These are phyloP conservation scores for Phaeosphaeria sp. DNA, from an alignment of 2,329 filamentous ascomycete genomes.

Conservation along the genomic window DNA sequence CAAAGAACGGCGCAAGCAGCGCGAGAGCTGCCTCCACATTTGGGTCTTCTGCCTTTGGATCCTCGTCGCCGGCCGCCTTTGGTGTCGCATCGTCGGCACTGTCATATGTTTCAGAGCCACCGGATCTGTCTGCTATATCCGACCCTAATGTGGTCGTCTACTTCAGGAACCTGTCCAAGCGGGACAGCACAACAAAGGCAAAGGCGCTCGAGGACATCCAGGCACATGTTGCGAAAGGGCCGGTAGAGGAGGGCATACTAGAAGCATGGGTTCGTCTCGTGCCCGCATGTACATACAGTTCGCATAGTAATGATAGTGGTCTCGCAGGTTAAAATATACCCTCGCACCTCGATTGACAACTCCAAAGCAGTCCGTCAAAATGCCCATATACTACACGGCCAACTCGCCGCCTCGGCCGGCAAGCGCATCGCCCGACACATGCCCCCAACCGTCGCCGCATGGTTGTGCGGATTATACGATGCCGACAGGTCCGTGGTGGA, in stretches of 20 bases:
- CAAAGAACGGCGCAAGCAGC: conserved; percentile 70
- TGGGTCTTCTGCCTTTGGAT: conserved; percentile 46
- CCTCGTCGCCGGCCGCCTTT: conserved; percentile 23
- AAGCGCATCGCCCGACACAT: conserved; percentile 86
- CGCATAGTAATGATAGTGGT: conserved; percentile 47
- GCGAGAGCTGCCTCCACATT: conserved; percentile 62
- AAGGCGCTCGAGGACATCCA: conserved; percentile 90
- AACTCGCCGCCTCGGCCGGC: conserved; percentile 65
- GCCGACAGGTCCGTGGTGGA: conserved; percentile 77
- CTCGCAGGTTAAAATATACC: conserved; percentile 79
- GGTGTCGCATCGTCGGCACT: conserved; percentile 64
- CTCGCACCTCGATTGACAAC: conserved; percentile 88
- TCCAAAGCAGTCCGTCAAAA: conserved; percentile 87
- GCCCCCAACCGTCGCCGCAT: conserved; percentile 80
- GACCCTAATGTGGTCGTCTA: conserved; percentile 83
- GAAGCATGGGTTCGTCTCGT: conserved; percentile 78
- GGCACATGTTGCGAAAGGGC: conserved; percentile 65
- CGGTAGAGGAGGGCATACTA: conserved; percentile 80
- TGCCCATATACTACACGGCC: conserved; percentile 76
- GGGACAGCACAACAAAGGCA: conserved; percentile 88
- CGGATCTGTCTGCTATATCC: conserved; percentile 77
- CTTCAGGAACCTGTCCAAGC: conserved; percentile 93
- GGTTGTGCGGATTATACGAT: conserved; percentile 90
- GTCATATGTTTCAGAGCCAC: conserved; percentile 87
- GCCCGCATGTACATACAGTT: conserved; percentile 37